Base-by-base conservation (phyloP, 1,139 yeast species). In the Magnusiomyces paraingens region DNA sequence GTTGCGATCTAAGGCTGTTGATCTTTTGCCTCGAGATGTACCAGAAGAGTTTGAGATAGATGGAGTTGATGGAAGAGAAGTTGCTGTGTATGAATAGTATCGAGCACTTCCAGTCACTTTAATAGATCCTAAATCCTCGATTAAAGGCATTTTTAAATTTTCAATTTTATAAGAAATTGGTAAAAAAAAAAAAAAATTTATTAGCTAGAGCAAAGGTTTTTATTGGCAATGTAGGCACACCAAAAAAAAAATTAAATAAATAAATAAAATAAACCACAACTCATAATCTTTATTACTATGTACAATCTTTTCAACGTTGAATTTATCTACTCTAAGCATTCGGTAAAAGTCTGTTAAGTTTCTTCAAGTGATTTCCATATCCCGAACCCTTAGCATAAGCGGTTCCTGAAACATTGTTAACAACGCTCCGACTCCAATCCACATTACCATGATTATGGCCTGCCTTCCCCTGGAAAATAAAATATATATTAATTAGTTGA, bases 361-460 rank as follows among this genome's bases (percentile, higher is more conserved):
- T 84, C 66, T 75, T 77, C 58, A 77, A 72, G 62, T 81, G 83
- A 35, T 77, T 75, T n/a, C 76, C 77, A 45, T 64, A 62, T 5
- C 75, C 74, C 32, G 76, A 66, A 42, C 69, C 66, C 42, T 77
- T 77, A 2, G 90, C 88, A 49, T 74, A 68, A 2, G 80, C 81
- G 53, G 81, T 83, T 3, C 85, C 83, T 54, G 85, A 83, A 65
- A 86, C 76, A 57, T 78, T 83, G 45, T 79, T 76, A 61, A 89
- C 72, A 6, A 83, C 75, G 55, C 82, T 77, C 47, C 66, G 72
- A 50, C 91, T 80, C 84, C 94, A 90, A 26, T 95, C 93, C 2
- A 91, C 89, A 64, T 89, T 90, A 50, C 98, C 97, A 69, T 90
- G 98, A 63, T 87, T 86, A 72, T 96, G 81, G 11, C 96, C 95